Evolutionary conservation across 2,329 filamentous ascomycete species (phyloP).

Genomic region (Tothia fuscella): DNA sequence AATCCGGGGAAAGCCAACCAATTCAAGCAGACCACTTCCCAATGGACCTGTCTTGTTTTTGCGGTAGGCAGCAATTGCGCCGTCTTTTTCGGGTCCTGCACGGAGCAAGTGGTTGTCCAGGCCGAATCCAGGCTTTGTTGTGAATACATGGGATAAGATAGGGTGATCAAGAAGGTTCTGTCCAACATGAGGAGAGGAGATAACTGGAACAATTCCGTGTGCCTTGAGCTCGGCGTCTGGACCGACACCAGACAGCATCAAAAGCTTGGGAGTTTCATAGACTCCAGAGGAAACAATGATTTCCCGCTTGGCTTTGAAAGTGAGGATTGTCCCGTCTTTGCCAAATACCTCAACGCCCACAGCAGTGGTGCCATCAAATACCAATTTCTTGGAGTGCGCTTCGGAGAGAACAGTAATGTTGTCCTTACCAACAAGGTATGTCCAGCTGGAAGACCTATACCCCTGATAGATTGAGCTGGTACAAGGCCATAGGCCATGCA

Average conservation of each 20-base stretch:
- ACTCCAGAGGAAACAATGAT: slow-evolving; percentile 39
- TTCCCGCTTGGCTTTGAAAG: slow-evolving; percentile 32
- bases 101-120: slow-evolving; percentile 27
- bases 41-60: slow-evolving; percentile 30
- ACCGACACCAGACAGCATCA: slow-evolving; percentile 41
- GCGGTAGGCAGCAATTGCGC: slow-evolving; percentile 24
- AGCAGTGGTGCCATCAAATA: slow-evolving; percentile 37
- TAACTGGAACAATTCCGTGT: slow-evolving; percentile 21
- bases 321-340: slow-evolving; percentile 29
- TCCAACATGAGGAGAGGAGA: slow-evolving; percentile 20
- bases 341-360: slow-evolving; percentile 38
- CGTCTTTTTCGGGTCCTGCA: slow-evolving; percentile 22
- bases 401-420: slow-evolving; percentile 42
- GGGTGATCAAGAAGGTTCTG: slow-evolving; percentile 27
- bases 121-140: slow-evolving; percentile 32
- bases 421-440: slow-evolving; percentile 40
- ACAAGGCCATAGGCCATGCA: slow-evolving; percentile 42
- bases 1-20: slow-evolving; percentile 46
- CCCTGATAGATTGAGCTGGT: slow-evolving; percentile 47
- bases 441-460: slow-evolving; percentile 39
- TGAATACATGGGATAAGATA: slow-evolving; percentile 32
- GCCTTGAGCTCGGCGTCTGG: slow-evolving; percentile 29
- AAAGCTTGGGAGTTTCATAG: slow-evolving; percentile 42
- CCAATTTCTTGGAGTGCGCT: slow-evolving; percentile 39
- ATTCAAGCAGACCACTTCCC: slow-evolving; percentile 32